phyloP scores from a whole-genome alignment of 805 yeast species.

The Zygosaccharomyces kombuchaensis region DNA sequence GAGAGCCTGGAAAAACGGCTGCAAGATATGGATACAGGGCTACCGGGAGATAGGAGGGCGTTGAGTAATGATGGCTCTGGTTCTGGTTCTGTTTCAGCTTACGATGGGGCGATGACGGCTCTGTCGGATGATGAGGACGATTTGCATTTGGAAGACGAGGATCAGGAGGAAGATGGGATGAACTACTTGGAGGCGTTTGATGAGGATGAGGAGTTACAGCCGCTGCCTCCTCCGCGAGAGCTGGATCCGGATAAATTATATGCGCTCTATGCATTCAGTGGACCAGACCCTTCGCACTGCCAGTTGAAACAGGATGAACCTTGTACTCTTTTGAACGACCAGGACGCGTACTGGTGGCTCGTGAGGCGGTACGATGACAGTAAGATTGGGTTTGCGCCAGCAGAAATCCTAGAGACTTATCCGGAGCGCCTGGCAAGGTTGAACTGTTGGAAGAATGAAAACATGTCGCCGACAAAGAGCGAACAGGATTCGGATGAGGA shows the following conservation, averaged over 20 bases:
- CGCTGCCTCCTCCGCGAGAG: slow-evolving; percentile 64
- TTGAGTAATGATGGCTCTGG: background rate
- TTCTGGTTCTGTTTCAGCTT: slow-evolving; percentile 5
- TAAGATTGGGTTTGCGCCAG: slow-evolving; percentile 91
- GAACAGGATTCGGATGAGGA: background rate
- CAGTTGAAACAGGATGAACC: slow-evolving; percentile 75
- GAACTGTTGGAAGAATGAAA: slow-evolving; percentile 90
- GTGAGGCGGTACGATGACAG: slow-evolving; percentile 57
- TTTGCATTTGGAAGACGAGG: slow-evolving; percentile 17
- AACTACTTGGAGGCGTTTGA: slow-evolving; percentile 27
- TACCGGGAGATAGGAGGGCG: background rate
- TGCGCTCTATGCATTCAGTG: slow-evolving; percentile 81
- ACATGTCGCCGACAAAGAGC: slow-evolving; percentile 31
- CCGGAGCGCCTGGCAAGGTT: slow-evolving; percentile 86
- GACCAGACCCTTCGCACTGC: slow-evolving; percentile 92
- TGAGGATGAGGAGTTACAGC: slow-evolving; percentile 41
- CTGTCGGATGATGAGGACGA: slow-evolving; percentile 18
- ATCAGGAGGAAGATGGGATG: slow-evolving; percentile 14
- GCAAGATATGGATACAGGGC: slow-evolving; percentile 18
- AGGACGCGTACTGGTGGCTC: slow-evolving; percentile 96
- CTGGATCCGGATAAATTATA: slow-evolving; percentile 78
- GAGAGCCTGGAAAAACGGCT: slow-evolving; percentile 33
- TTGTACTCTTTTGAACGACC: slow-evolving; percentile 76
- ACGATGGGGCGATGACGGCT: slow-evolving; percentile 10
- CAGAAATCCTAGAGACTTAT: slow-evolving; percentile 88